A percentile compares a stretch with the other conserved stretches of the same genome.
phyloP scores from a whole-genome alignment of 78 protist species.

The Tieghemostelium lacteum region DNA sequence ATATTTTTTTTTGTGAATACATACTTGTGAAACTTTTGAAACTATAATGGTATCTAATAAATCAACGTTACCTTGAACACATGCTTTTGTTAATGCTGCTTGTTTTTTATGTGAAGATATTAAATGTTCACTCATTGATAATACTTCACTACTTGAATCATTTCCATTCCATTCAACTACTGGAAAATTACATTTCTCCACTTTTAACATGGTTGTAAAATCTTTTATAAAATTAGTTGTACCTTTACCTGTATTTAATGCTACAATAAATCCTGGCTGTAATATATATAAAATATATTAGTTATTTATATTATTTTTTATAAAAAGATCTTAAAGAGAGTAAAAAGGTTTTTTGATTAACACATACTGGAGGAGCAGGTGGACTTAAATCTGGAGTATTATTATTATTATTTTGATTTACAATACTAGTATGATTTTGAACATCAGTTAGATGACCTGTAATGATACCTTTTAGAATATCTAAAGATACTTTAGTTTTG shows the following conservation, averaged over 20 bases:
- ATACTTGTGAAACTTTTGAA: conserved; percentile 63
- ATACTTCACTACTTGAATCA: conserved; percentile 13
- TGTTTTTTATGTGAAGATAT: conserved; percentile 46
- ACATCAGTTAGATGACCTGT: neutral
- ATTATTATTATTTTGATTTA: neutral
- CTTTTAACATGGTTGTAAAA: too few species aligned
- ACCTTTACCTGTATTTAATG: conserved; percentile 29
- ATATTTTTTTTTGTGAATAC: neutral
- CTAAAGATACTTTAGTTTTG: conserved; percentile 28
- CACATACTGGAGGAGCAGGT: too few species aligned
- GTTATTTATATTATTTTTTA: too few species aligned
- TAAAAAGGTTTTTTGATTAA: too few species aligned
- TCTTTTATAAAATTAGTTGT: conserved; percentile 23
- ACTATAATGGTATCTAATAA: conserved; percentile 56
- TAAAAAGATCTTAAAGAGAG: too few species aligned
- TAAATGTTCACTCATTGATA: neutral
- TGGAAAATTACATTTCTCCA: neutral
- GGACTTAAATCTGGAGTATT: neutral
- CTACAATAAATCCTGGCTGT: conserved; percentile 57
- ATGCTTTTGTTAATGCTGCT: conserved; percentile 28
- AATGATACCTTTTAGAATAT: conserved; percentile 22
- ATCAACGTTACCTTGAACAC: conserved; percentile 47
- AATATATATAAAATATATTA: too few species aligned
- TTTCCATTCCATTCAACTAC: conserved; percentile 39
- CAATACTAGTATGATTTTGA: conserved; percentile 15